phyloP scores from a whole-genome alignment of 352 stramenopile species.

The Halophytophthora batemanensis region DNA sequence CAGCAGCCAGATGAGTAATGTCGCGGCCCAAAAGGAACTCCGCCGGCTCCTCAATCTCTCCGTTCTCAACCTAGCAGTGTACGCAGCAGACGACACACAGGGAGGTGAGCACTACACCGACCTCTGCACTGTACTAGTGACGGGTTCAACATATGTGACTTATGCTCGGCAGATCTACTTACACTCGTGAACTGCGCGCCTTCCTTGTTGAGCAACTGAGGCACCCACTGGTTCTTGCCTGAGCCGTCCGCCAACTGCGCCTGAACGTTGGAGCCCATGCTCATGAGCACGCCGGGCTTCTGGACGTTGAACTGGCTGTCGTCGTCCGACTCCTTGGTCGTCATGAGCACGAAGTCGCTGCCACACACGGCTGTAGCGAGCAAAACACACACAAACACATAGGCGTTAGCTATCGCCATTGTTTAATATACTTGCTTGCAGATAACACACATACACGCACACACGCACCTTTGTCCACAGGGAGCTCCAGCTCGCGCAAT shows the following conservation, averaged over 20 bases:
- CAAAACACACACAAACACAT: slow-evolving; percentile 7
- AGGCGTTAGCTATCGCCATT: slow-evolving; percentile 11
- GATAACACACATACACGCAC: slow-evolving; percentile 2
- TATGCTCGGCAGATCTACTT: slow-evolving; percentile 6
- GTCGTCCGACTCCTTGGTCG: slow-evolving; percentile 58
- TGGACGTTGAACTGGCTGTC: slow-evolving; percentile 76
- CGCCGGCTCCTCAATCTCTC: slow-evolving; percentile 56
- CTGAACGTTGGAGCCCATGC: slow-evolving; percentile 72
- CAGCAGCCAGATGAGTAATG: slow-evolving; percentile 50
- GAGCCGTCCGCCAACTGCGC: slow-evolving; percentile 64
- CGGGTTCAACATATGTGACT: no score
- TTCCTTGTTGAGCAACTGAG: slow-evolving; percentile 74
- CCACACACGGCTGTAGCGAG: slow-evolving; percentile 39
- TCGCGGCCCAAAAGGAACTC: slow-evolving; percentile 77
- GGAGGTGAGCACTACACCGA: not conserved
- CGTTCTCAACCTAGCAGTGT: slow-evolving; percentile 34
- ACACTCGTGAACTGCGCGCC: slow-evolving; percentile 53
- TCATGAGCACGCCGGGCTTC: slow-evolving; percentile 76
- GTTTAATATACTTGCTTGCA: slow-evolving; percentile 1
- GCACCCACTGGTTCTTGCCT: slow-evolving; percentile 81
- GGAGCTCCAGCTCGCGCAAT: slow-evolving; percentile 72
- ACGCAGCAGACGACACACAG: slow-evolving; percentile 3
- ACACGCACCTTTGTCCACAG: slow-evolving; percentile 51
- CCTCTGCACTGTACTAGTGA: no score
- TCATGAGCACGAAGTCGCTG: slow-evolving; percentile 73